Base-by-base conservation (phyloP, 2,329 filamentous ascomycete species). In the Teratosphaeria nubilosa region DNA sequence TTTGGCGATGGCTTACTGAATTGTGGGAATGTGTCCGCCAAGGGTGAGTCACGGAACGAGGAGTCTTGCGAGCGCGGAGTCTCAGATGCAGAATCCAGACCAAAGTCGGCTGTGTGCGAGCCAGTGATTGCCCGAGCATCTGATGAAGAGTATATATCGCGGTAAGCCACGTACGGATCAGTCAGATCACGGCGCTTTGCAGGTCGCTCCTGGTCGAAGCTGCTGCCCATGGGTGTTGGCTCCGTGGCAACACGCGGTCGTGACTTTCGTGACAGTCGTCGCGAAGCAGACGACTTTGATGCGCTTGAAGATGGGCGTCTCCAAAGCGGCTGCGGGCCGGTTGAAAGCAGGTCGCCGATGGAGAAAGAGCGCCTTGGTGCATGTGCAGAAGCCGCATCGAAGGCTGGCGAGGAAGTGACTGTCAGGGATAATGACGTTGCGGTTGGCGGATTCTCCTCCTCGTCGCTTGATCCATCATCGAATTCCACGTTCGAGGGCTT, bases 331-430 rank as follows among this genome's bases (percentile, higher is more conserved):
- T 68, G 70, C 58, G 68, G 71, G 55, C 66, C 72, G 56, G 68
- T 69, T 55, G 70, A 72, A 58, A 75, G 70, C 52, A 76, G 69
- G 62, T 80, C 76, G 56, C 72, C 71, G 58, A 80, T 74, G 27
- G 79, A 80, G 71, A 81, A 80, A 58, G 79, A 80, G 56, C 77
- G 75, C 58, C 74, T 71, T 22, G 75, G 69, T 60, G 68, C 68
- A 57, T 74, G 69, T 60, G 68, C 68, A 57, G 68, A 62, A 52
- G 66, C 63, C 60, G 70, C 64, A 55, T 63, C 62, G 41, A 65
- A 64, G 30, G 59, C 59, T 27, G 62, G n/a, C 31, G 59, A 56
- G 27, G 45, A 37, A 25, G 66, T 64, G 56, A 70, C 60, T 14
- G 66, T 66, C 56, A 66, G 68, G 1, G 68, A 66, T 25, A 66